Evolutionary conservation across 345 rosid genomes (phyloP).

Genomic region (Aurinia saxatilis): DNA sequence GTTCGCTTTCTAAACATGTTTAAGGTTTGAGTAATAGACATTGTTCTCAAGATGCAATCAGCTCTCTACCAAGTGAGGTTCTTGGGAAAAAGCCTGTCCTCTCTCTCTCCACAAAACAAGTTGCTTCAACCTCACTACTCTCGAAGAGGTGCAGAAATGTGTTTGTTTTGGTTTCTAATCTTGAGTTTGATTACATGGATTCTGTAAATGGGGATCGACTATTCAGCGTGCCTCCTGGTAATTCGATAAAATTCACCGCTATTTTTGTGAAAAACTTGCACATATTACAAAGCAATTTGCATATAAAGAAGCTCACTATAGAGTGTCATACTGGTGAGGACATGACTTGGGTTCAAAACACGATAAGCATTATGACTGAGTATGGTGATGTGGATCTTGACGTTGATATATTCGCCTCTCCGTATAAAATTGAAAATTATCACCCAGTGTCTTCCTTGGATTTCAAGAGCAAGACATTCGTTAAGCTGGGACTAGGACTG

Average conservation of each 20-base stretch:
- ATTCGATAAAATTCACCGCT: neutral
- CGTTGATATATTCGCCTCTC: neutral
- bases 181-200: neutral
- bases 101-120: neutral
- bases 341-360: neutral
- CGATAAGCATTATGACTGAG: neutral
- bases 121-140: neutral
- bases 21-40: neutral
- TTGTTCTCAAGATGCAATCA: conserved; percentile 6
- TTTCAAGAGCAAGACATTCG: neutral
- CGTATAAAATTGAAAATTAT: neutral
- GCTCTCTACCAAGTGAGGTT: neutral
- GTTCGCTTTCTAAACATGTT: neutral
- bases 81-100: neutral
- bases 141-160: neutral
- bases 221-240: no score
- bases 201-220: neutral
- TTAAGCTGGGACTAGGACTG: neutral
- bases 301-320: neutral
- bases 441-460: neutral
- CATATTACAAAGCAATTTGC: neutral
- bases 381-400: conserved; percentile 2
- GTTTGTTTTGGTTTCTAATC: neutral
- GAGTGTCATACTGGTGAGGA: neutral
- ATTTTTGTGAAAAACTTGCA: neutral